These are phyloP conservation scores for Tetracladium setigerum DNA, from an alignment of 495 filamentous ascomycete genomes.

Conservation along the genomic window DNA sequence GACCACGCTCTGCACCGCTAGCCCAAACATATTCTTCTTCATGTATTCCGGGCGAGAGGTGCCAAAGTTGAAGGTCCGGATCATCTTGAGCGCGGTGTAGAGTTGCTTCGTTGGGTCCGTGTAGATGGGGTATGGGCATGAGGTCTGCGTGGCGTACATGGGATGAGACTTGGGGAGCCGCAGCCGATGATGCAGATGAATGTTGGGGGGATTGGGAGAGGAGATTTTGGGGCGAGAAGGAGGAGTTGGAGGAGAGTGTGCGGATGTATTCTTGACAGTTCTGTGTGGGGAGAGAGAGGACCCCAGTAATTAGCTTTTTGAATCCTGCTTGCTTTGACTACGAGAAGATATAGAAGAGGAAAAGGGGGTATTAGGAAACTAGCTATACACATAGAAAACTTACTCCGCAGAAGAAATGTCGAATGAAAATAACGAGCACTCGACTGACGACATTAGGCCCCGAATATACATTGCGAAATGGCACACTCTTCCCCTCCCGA, in stretches of 20 bases:
- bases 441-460: constrained; percentile 44
- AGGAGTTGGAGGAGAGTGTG: constrained; percentile 38
- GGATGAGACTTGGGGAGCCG: constrained; percentile 68
- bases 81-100: constrained; percentile 69
- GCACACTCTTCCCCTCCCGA: constrained; percentile 47
- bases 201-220: constrained; percentile 48
- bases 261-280: constrained; percentile 70
- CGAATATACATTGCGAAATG: constrained; percentile 63
- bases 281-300: constrained; percentile 24
- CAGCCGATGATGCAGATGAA: constrained; percentile 71
- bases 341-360: not conserved
- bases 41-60: constrained; percentile 56
- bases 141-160: constrained; percentile 53
- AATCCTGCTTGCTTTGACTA: not conserved
- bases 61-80: constrained; percentile 53
- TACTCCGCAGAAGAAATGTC: constrained; percentile 89
- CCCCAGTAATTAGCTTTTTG: not conserved
- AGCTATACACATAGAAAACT: no score
- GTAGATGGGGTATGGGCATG: constrained; percentile 74
- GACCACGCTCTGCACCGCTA: constrained; percentile 40
- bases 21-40: constrained; percentile 36
- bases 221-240: constrained; percentile 50
- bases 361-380: not conserved
- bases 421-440: constrained; percentile 71
- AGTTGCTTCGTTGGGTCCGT: constrained; percentile 64